Conservation (phyloP, 768 basidiomycete genomes). For the Pisolithus sp. region DNA sequence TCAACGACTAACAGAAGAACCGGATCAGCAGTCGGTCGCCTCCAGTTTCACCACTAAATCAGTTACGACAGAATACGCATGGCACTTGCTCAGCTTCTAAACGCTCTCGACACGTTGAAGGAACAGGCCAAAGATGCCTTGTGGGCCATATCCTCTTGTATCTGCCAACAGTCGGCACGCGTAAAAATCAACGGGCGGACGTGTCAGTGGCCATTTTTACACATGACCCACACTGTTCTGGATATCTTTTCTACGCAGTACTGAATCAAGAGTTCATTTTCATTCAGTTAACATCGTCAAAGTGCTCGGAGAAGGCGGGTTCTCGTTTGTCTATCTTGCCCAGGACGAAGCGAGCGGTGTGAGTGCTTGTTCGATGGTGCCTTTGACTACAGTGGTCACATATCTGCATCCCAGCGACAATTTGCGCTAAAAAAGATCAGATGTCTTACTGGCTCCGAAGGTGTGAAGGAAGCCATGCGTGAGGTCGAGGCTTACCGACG, state of each 20-base stretch:
- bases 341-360: conserved; percentile 85
- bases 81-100: conserved; percentile 29
- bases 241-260: neutral
- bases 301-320: conserved; percentile 93
- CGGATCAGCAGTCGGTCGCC: neutral
- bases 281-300: conserved; percentile 79
- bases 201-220: conserved; percentile 46
- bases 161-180: conserved; percentile 76
- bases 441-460: conserved; percentile 82
- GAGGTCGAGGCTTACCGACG: conserved; percentile 92
- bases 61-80: conserved; percentile 9
- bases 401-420: conserved; percentile 49
- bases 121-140: conserved; percentile 79
- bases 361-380: conserved; percentile 21
- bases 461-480: conserved; percentile 83
- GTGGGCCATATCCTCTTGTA: conserved; percentile 74
- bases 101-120: conserved; percentile 50
- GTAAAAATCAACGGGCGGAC: conserved; percentile 95
- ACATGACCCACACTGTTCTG: conserved; percentile 2
- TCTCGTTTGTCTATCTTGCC: conserved; percentile 85
- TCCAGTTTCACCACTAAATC: neutral
- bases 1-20: neutral
- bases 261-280: neutral
- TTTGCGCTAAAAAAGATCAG: conserved; percentile 97
- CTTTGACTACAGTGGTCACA: conserved; percentile 2